Conservation (phyloP, 2,329 filamentous ascomycete species). For the Periconia sp. region DNA sequence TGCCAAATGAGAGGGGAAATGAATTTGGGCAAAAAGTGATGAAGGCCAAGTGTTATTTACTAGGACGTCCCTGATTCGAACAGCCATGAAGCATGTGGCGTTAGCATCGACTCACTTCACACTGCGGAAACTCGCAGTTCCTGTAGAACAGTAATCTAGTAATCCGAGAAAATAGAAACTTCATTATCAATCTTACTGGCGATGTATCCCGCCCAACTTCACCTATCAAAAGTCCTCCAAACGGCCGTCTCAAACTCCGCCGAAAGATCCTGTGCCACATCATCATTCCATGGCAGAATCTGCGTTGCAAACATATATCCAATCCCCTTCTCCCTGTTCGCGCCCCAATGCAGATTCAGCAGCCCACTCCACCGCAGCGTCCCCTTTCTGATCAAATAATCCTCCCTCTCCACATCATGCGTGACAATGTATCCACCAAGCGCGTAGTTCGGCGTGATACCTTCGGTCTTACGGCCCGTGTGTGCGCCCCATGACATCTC, state of each 20-base stretch:
- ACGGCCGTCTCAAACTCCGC: constrained; percentile 24
- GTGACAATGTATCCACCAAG: constrained; percentile 16
- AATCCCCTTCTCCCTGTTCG: constrained; percentile 25
- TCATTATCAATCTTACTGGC: not conserved
- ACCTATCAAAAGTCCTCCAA: constrained; percentile 20
- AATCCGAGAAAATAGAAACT: too few species aligned
- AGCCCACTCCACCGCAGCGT: constrained; percentile 26
- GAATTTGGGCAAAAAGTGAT: too few species aligned
- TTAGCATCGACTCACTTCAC: too few species aligned
- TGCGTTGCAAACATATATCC: constrained; percentile 26
- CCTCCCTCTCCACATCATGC: constrained; percentile 18
- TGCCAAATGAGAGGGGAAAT: too few species aligned
- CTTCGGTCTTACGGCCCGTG: constrained; percentile 14
- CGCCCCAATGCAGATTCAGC: constrained; percentile 22
- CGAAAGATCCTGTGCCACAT: constrained; percentile 13
- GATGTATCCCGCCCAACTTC: not conserved
- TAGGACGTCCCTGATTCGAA: too few species aligned
- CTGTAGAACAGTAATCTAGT: too few species aligned
- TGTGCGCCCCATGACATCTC: constrained; percentile 4
- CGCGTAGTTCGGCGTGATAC: constrained; percentile 1
- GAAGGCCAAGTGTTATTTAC: too few species aligned
- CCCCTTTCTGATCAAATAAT: constrained; percentile 20
- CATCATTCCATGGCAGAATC: constrained; percentile 22
- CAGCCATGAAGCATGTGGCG: too few species aligned
- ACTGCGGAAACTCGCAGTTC: too few species aligned